These are phyloP conservation scores for Camelina sativa DNA, from an alignment of 345 rosid genomes.

Conservation along the genomic window DNA sequence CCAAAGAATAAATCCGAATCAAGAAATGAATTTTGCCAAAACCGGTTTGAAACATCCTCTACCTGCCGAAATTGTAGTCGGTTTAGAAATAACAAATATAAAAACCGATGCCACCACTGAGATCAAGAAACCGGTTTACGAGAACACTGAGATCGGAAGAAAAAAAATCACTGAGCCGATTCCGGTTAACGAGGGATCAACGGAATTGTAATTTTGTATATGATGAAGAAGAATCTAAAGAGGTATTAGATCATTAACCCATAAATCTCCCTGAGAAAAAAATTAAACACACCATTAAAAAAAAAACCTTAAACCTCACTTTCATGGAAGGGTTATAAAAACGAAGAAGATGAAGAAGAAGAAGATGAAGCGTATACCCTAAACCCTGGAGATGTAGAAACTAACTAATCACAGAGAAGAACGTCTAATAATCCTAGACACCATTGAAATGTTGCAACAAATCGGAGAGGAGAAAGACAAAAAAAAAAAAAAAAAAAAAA, in stretches of 20 bases:
- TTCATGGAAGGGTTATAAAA: too few relatives aligned
- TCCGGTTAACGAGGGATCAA: not conserved
- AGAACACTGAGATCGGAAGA: not conserved
- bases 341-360: not conserved
- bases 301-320: not conserved
- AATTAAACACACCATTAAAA: not conserved
- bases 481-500: not conserved
- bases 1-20: not conserved
- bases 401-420: not conserved
- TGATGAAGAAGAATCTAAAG: not conserved
- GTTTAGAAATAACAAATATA: not conserved
- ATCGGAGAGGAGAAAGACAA: not conserved
- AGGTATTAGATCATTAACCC: not conserved
- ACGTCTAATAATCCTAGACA: too few relatives aligned
- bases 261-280: not conserved
- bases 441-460: not conserved
- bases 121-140: not conserved
- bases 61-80: slow-evolving; percentile 7
- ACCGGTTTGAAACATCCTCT: not conserved
- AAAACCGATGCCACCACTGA: not conserved
- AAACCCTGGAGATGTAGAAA: too few relatives aligned
- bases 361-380: not conserved
- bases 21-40: not conserved
- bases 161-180: not conserved
- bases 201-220: not conserved